Evolutionary conservation across 2,329 filamentous ascomycete species (phyloP), one percentile per base, ranked within the genome.

Genomic region (Plenodomus biglobosus): DNA sequence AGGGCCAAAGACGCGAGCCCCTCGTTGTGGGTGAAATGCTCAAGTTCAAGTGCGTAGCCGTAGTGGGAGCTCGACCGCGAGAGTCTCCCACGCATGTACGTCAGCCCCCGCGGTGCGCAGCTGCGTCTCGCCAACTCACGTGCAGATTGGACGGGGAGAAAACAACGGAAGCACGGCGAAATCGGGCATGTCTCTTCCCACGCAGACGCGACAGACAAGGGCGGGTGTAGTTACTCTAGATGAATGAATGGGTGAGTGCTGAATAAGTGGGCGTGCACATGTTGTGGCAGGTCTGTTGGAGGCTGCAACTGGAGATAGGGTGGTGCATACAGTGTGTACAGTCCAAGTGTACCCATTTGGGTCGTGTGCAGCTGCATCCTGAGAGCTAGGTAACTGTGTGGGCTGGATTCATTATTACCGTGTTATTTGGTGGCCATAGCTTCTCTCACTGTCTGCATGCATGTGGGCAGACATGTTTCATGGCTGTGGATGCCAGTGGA

Each of bases 91-190:
- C 48, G 44, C 52, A 15, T 32, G 8, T 32, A 32, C 27, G 27
- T 32, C 27, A 32, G 11, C 6, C 27, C 27, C 27, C 27, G 27
- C 27, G 27, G 27, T 24, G 11, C 22, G 49, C 45, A 52, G 41
- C 36, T 37, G 47, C 40, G 41, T 16, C 40, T 52, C 52, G 52
- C 52, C 52, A 52, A 52, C 32, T 54, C 52, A 52, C 52, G 52
- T 54, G 48, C 38, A 34, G 46, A 48, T 18, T 46, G 22, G 49
- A n/a, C n/a, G n/a, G n/a, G n/a, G n/a, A n/a, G n/a, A 32, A 35
- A 8, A 40, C 24, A 16, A 19, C 24, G 8, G 37, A 38, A 32
- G 37, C 22, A 6, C 7, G 21, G 30, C 18, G 46, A 43, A 39
- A 16, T 30, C 15, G 8, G 13, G n/a, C n/a, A n/a, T n/a, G n/a